Percentiles rank a stretch among this genome's conserved stretches.
These are phyloP conservation scores for Pichia phayaonensis DNA, from an alignment of 805 yeast genomes.

Conservation along the genomic window DNA sequence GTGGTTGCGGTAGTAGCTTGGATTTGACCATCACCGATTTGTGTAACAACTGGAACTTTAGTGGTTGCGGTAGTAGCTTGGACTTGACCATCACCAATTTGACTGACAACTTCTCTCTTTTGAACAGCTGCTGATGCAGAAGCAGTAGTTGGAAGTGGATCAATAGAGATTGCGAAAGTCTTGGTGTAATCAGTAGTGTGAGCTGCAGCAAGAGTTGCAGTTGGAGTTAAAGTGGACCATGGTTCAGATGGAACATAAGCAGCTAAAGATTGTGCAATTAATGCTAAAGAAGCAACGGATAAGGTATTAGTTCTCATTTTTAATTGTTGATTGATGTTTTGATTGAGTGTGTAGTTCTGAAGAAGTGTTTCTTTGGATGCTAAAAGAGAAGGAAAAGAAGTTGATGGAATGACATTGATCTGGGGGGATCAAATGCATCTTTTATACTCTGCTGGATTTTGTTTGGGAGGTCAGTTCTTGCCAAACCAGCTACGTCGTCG, in stretches of 20 bases:
- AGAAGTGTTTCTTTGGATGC: constrained; percentile 3
- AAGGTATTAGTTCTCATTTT: constrained; percentile 14
- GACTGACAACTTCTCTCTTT: constrained; percentile 28
- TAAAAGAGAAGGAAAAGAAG: background rate
- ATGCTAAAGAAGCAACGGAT: constrained; percentile 30
- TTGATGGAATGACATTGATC: background rate
- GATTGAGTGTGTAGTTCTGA: background rate
- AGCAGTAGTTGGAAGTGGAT: constrained; percentile 33
- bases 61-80: constrained; percentile 30
- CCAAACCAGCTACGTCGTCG: background rate
- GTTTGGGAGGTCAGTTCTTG: constrained; percentile 1
- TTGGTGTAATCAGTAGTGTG: constrained; percentile 45
- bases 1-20: constrained; percentile 31
- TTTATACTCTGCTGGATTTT: background rate
- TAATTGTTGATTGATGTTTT: background rate
- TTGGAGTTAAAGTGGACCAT: constrained; percentile 67
- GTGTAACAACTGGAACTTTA: constrained; percentile 34
- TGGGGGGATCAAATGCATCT: background rate
- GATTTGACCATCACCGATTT: too few species aligned
- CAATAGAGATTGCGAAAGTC: constrained; percentile 66
- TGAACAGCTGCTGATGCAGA: constrained; percentile 10
- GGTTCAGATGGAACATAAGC: constrained; percentile 61
- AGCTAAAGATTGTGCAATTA: constrained; percentile 42
- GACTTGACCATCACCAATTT: constrained; percentile 34
- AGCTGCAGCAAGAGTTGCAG: constrained; percentile 43